phyloP scores from a whole-genome alignment of 345 rosid genomes.

The Garcia nutans region DNA sequence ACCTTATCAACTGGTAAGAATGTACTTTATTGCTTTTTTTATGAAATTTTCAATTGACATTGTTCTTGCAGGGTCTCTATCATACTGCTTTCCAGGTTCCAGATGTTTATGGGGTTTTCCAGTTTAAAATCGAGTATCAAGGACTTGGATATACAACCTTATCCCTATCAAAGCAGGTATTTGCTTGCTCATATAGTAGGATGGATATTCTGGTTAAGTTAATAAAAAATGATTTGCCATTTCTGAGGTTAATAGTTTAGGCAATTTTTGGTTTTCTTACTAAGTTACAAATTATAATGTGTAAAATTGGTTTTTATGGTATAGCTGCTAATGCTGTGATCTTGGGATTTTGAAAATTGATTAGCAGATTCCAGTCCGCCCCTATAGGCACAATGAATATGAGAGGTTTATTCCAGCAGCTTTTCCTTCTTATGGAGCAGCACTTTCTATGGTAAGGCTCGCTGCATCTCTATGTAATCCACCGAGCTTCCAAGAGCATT shows the following conservation, averaged over 20 bases:
- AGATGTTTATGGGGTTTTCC: constrained; percentile 69
- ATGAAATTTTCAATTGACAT: background rate
- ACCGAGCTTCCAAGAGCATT: background rate
- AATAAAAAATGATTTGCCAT: background rate
- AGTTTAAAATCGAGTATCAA: constrained; percentile 58
- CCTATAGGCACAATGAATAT: constrained; percentile 60
- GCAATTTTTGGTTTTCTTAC: background rate
- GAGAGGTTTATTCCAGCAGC: constrained; percentile 64
- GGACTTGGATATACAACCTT: constrained; percentile 58
- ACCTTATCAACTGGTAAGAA: constrained; percentile 48
- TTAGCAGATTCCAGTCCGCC: constrained; percentile 57
- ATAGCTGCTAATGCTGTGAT: background rate
- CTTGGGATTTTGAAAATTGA: constrained; percentile 1
- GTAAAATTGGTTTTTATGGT: background rate
- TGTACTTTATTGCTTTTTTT: constrained; percentile 22
- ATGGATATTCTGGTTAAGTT: constrained; percentile 1
- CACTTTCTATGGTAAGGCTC: constrained; percentile 47
- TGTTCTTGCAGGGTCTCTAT: constrained; percentile 46
- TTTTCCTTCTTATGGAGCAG: constrained; percentile 63
- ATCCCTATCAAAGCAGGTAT: constrained; percentile 66
- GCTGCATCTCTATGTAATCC: background rate
- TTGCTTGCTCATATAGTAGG: background rate
- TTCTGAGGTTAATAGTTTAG: background rate
- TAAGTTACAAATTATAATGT: background rate
- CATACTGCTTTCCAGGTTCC: constrained; percentile 58